phyloP scores from a whole-genome alignment of 345 rosid genomes.

The Salix exigua region DNA sequence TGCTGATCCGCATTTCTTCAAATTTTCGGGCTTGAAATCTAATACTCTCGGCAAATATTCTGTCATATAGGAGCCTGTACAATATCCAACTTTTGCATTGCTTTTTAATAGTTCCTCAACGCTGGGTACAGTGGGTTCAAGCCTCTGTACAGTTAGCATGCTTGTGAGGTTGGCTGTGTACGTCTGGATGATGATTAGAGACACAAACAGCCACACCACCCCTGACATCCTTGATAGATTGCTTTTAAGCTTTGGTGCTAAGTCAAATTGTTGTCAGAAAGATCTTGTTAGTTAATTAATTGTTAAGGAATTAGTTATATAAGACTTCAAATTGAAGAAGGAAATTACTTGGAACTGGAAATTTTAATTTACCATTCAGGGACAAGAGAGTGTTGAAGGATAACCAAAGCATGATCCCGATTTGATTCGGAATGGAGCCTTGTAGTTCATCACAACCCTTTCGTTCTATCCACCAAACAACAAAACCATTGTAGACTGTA shows the following conservation, averaged over 20 bases:
- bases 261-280: not conserved
- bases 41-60: slow-evolving; percentile 15
- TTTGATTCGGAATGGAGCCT: slow-evolving; percentile 7
- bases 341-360: too few relatives aligned
- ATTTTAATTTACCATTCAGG: slow-evolving; percentile 12
- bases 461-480: slow-evolving; percentile 20
- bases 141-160: slow-evolving; percentile 15
- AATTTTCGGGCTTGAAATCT: not conserved
- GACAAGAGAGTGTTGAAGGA: slow-evolving; percentile 22
- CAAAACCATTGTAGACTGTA: slow-evolving; percentile 25
- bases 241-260: slow-evolving; percentile 17
- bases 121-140: not conserved
- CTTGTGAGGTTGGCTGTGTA: slow-evolving; percentile 27
- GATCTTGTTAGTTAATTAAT: not conserved
- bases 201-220: slow-evolving; percentile 24
- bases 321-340: too few relatives aligned
- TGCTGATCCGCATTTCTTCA: not conserved
- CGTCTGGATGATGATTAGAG: slow-evolving; percentile 17
- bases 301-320: not conserved
- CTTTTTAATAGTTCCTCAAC: slow-evolving; percentile 8
- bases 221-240: slow-evolving; percentile 24
- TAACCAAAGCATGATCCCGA: slow-evolving; percentile 19
- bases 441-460: slow-evolving; percentile 4
- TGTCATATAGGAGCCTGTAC: not conserved
- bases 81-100: slow-evolving; percentile 18